Evolutionary conservation across 352 stramenopile species (phyloP).

Genomic region (Hyphochytrium catenoides): DNA sequence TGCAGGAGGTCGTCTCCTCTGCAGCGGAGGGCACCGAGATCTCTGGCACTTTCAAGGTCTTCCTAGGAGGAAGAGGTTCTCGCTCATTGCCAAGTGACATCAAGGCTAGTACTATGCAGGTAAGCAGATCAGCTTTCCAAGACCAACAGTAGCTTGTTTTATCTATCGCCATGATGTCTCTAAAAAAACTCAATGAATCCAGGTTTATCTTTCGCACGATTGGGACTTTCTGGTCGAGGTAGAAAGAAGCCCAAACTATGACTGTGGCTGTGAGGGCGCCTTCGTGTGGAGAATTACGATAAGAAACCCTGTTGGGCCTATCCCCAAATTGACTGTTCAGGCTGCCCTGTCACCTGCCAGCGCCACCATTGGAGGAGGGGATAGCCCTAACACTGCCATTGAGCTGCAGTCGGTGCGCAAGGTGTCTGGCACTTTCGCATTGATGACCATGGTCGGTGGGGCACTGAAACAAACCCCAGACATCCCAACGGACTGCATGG

Average conservation of each 20-base stretch:
- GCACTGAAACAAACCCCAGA: conserved; percentile 28
- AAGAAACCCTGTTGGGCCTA: conserved; percentile 24
- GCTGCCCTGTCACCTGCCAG: conserved; percentile 22
- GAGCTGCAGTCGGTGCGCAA: conserved; percentile 30
- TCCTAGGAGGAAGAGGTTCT: no score
- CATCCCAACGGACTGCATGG: conserved; percentile 34
- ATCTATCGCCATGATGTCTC: conserved; percentile 24
- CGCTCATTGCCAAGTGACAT: conserved; percentile 5
- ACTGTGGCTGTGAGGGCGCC: conserved; percentile 31
- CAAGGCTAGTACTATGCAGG: background rate
- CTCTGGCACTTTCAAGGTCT: no score
- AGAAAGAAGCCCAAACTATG: conserved; percentile 25
- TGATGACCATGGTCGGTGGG: conserved; percentile 23
- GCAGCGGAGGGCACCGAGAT: no score
- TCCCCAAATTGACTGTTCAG: conserved; percentile 19
- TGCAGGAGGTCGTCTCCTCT: conserved; percentile 18
- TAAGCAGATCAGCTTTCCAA: conserved; percentile 12
- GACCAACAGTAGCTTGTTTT: conserved; percentile 41
- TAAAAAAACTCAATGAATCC: conserved; percentile 32
- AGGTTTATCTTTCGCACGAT: conserved; percentile 36
- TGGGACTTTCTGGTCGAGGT: conserved; percentile 41
- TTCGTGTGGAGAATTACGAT: conserved; percentile 56
- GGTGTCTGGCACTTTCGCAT: conserved; percentile 40
- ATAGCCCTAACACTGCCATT: conserved; percentile 13
- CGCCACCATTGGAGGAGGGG: conserved; percentile 31